Evolutionary conservation across 495 filamentous ascomycete genomes (phyloP).

Genomic region (Aspergillus wentii): DNA sequence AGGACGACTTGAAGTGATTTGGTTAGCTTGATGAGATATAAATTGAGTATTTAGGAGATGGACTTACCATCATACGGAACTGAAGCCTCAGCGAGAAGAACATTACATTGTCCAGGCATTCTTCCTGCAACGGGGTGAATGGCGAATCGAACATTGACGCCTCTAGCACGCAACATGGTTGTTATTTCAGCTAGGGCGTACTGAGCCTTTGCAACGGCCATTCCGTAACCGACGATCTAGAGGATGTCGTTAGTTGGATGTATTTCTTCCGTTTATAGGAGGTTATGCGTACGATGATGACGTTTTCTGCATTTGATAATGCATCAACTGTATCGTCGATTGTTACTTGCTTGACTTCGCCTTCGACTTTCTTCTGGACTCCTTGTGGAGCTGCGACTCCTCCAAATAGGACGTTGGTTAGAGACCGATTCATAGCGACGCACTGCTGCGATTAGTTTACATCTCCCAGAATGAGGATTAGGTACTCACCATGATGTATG

Average conservation of each 20-base stretch:
- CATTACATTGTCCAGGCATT: conserved; percentile 86
- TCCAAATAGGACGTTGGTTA: conserved; percentile 78
- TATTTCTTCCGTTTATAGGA: not conserved
- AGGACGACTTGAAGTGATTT: conserved; percentile 50
- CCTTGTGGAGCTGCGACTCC: conserved; percentile 60
- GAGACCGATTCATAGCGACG: conserved; percentile 76
- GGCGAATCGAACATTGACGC: conserved; percentile 75
- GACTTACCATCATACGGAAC: conserved; percentile 70
- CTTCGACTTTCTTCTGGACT: conserved; percentile 66
- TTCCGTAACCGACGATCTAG: conserved; percentile 73
- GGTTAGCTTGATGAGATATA: conserved; percentile 9
- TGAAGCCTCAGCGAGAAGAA: conserved; percentile 73
- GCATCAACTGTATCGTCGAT: conserved; percentile 72
- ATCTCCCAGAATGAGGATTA: not conserved
- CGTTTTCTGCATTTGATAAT: conserved; percentile 63
- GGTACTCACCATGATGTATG: conserved; percentile 58
- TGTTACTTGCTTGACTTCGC: conserved; percentile 63
- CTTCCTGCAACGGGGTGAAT: conserved; percentile 80
- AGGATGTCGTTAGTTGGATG: not conserved
- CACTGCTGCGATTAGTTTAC: conserved; percentile 44
- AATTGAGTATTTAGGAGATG: too few species aligned
- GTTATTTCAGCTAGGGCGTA: conserved; percentile 79
- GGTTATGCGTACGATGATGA: conserved; percentile 55
- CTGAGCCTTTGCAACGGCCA: conserved; percentile 84
- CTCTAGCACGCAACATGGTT: conserved; percentile 59